Evolutionary conservation across 2,329 filamentous ascomycete genomes (phyloP), one percentile per base, ranked within the genome.

Genomic region (Fusarium odoratissimum): DNA sequence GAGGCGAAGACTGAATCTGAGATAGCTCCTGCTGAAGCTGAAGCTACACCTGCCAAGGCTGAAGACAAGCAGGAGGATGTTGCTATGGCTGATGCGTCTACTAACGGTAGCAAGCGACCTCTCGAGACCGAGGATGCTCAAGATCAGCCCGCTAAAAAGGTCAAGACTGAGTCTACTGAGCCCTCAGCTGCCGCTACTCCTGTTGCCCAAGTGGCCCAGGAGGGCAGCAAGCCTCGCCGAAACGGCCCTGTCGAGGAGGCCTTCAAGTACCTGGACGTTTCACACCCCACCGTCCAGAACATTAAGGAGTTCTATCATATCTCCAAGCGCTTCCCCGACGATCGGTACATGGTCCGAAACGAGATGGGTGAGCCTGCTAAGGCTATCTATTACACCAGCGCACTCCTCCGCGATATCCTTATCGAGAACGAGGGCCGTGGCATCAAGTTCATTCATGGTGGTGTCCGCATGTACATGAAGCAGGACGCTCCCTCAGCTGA

Each of bases 401-500:
- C 90, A 8, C 88, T 98, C 17, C 92, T 94, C 28, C 92, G 95
- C 37, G 92, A 95, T 73, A 96, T 99, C 60, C 88, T 99, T 7
- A 89, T 88, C 8, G 89, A 92, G 79, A 99, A 99, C 80, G 95
- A 98, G 82, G 93, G 94, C 46, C 91, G 93, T 33, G 95, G 95
- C 49, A 92, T 98, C 82, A 97, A 96, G 81, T 97, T 99, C 80
- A 93, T 99, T 55, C 96, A 99, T 83, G 95, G 93, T 56, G 96
- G 96, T 72, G 95, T 99, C 38, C 97, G 97, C 84, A 98, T 98
- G 94, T 99, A 97, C 81, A 96, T 98, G 86, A 97, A 97, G 86
- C 95, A 98, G 82, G 95, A 98, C 79, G 92, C 94, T 0, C 95
- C 97, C 67, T 93, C 91, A 9, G 91, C 92, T 40, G 92, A 95